A percentile compares a stretch with the other conserved stretches of the same genome.
Evolutionary conservation across 2,329 filamentous ascomycete species (phyloP).

Genomic region (Purpureocillium takamizusanense): DNA sequence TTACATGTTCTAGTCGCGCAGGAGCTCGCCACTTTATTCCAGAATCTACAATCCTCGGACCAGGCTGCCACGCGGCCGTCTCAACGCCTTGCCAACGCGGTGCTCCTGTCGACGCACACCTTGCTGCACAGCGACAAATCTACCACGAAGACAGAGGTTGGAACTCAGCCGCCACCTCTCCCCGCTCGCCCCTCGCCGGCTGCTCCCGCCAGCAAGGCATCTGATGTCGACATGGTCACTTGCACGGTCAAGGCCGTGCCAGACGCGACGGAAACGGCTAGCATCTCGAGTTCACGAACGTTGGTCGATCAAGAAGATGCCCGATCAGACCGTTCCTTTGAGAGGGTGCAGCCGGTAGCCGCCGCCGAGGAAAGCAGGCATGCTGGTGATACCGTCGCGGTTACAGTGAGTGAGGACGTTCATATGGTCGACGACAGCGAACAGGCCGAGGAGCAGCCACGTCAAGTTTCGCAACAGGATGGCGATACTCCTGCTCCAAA

Average conservation of each 20-base stretch:
- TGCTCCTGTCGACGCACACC: constrained; percentile 49
- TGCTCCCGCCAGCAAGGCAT: constrained; percentile 18
- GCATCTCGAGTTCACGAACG: constrained; percentile 42
- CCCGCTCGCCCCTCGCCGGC: constrained; percentile 37
- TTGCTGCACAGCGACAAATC: constrained; percentile 23
- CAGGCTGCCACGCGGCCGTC: constrained; percentile 58
- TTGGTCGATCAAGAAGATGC: constrained; percentile 36
- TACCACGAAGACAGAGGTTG: constrained; percentile 12
- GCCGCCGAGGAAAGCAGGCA: constrained; percentile 13
- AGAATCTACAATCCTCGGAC: constrained; percentile 56
- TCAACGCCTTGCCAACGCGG: constrained; percentile 70
- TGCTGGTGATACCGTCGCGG: constrained; percentile 4
- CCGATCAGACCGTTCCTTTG: constrained; percentile 22
- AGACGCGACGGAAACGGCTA: constrained; percentile 28
- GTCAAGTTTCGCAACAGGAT: background rate
- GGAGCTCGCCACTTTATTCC: constrained; percentile 63
- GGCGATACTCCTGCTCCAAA: constrained; percentile 4
- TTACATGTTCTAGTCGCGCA: constrained; percentile 50
- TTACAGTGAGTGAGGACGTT: constrained; percentile 3
- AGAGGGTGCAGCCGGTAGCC: constrained; percentile 18
- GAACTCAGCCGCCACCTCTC: constrained; percentile 34
- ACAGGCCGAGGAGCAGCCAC: background rate
- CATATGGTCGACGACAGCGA: constrained; percentile 2
- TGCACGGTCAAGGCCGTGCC: constrained; percentile 19
- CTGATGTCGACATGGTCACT: constrained; percentile 25